phyloP scores from a whole-genome alignment of 148 eudicot genomes.

The Oxyria digyna region DNA sequence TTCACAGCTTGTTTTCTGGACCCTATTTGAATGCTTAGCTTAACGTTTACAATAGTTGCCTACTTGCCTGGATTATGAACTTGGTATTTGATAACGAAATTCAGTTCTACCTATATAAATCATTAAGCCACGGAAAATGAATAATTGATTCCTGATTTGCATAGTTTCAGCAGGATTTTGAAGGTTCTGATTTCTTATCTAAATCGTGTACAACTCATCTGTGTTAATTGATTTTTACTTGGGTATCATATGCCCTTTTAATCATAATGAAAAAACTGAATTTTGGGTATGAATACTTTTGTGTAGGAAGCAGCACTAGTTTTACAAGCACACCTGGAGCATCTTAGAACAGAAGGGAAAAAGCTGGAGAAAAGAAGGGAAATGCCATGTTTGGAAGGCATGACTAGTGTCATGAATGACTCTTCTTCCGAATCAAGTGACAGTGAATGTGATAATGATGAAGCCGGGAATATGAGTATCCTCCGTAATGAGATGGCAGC shows the following conservation, averaged over 20 bases:
- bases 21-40: not conserved
- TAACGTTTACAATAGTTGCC: not conserved
- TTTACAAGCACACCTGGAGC: constrained; percentile 32
- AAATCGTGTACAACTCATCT: constrained; percentile 2
- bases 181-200: not conserved
- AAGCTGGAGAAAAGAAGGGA: constrained; percentile 28
- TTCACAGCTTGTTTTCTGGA: too few species aligned
- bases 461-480: constrained; percentile 39
- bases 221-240: not conserved
- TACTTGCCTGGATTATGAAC: not conserved
- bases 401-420: constrained; percentile 11
- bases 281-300: not conserved
- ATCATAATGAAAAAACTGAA: not conserved
- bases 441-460: constrained; percentile 36
- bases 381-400: constrained; percentile 15
- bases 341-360: constrained; percentile 32
- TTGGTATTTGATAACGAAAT: not conserved
- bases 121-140: too few species aligned
- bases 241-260: too few species aligned
- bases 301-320: constrained; percentile 43
- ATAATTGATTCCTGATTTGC: not conserved
- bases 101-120: not conserved
- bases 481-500: constrained; percentile 9
- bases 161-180: not conserved
- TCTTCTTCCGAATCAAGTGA: constrained; percentile 77